A percentile compares a stretch with the other conserved stretches of the same genome.
Conservation (phyloP, 139 green algal species). For the Edaphochlamys debaryana region DNA sequence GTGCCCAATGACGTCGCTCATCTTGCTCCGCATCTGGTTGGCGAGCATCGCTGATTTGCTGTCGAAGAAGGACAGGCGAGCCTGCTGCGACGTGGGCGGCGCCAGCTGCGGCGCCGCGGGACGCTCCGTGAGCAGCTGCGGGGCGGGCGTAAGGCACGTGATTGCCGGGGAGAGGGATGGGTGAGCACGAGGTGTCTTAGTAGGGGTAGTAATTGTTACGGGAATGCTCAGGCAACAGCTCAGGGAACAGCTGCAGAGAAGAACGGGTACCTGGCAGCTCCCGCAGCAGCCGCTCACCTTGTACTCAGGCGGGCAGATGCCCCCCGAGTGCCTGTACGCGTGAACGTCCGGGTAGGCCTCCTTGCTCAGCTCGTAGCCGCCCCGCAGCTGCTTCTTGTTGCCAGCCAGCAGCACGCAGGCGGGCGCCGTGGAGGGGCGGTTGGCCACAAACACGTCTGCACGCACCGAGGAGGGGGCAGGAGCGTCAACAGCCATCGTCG, state of each 20-base stretch:
- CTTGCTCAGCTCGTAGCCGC: slow-evolving; percentile 33
- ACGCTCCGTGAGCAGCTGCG: slow-evolving; percentile 28
- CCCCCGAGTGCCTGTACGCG: slow-evolving; percentile 52
- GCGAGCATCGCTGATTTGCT: not conserved
- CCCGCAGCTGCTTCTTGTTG: slow-evolving; percentile 8
- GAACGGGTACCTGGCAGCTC: too few relatives aligned
- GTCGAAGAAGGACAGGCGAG: slow-evolving; percentile 34
- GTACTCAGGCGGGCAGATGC: slow-evolving; percentile 58
- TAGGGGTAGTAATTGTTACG: too few relatives aligned
- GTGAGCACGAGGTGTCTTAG: too few relatives aligned
- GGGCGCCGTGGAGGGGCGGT: slow-evolving; percentile 28
- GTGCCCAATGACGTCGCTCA: too few relatives aligned
- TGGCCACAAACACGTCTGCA: slow-evolving; percentile 23
- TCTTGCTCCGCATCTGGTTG: slow-evolving; percentile 26
- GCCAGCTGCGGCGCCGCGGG: slow-evolving; percentile 22
- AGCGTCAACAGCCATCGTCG: not conserved
- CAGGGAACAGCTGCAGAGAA: too few relatives aligned
- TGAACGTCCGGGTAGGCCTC: slow-evolving; percentile 43
- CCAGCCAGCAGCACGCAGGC: not conserved
- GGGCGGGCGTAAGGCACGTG: too few relatives aligned
- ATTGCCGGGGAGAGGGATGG: too few relatives aligned
- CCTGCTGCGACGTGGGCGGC: not conserved
- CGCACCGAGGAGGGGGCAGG: too few relatives aligned
- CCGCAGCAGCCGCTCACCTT: too few relatives aligned
- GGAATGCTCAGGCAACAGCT: too few relatives aligned